Percentiles rank a stretch among this genome's conserved stretches.
Conservation (phyloP, 768 basidiomycete species). For the Kockovaella imperatae region DNA sequence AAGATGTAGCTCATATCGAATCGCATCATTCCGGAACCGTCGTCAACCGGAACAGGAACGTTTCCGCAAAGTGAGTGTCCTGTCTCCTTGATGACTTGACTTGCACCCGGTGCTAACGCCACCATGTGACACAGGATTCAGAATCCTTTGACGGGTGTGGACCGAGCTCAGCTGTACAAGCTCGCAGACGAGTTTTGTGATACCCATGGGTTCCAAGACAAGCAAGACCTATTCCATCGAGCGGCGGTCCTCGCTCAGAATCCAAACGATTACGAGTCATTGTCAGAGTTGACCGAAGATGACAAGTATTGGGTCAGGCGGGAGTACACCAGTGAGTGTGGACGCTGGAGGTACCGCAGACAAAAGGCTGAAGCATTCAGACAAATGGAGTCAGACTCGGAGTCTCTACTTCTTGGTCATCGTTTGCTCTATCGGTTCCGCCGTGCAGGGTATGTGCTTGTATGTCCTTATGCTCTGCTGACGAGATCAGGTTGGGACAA, state of each 20-base stretch:
- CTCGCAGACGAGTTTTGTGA: constrained; percentile 25
- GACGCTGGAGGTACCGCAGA: background rate
- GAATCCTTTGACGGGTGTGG: constrained; percentile 25
- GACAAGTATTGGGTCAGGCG: constrained; percentile 29
- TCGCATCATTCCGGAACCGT: background rate
- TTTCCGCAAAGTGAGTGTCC: constrained; percentile 19
- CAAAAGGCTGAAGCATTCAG: background rate
- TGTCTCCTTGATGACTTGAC: background rate
- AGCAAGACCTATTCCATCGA: constrained; percentile 24
- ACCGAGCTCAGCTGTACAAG: constrained; percentile 16
- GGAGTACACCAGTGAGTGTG: constrained; percentile 30
- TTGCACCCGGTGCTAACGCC: background rate
- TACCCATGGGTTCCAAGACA: constrained; percentile 27
- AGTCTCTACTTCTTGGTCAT: constrained; percentile 27
- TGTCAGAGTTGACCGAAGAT: constrained; percentile 32
- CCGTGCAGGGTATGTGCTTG: constrained; percentile 26
- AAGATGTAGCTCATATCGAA: constrained; percentile 11
- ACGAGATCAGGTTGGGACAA: constrained; percentile 23
- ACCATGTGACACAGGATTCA: constrained; percentile 6
- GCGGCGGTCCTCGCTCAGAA: constrained; percentile 38
- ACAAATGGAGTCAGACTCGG: constrained; percentile 40
- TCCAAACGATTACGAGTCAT: constrained; percentile 24
- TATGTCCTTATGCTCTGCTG: too few species aligned
- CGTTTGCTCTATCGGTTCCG: constrained; percentile 29
- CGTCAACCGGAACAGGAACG: constrained; percentile 14